These are phyloP conservation scores for Fragaria vesca DNA, from an alignment of 306 rosid genomes.

Conservation along the genomic window DNA sequence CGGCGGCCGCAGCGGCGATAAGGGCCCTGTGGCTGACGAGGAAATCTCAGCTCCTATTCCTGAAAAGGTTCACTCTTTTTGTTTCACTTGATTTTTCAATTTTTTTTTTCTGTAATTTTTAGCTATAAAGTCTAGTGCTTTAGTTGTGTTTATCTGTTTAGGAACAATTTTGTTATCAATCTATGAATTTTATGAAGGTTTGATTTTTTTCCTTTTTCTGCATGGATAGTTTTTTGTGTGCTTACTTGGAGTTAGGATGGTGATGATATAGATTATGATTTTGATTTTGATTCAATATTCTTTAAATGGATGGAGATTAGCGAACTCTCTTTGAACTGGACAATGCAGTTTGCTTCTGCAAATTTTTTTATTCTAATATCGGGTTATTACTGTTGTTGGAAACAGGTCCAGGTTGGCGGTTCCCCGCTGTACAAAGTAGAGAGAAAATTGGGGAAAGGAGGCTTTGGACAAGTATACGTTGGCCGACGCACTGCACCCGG, in stretches of 20 bases:
- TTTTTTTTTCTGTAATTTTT: background rate
- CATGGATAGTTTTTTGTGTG: background rate
- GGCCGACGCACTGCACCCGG: slow-evolving; percentile 64
- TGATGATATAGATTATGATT: background rate
- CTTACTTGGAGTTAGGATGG: background rate
- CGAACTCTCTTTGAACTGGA: background rate
- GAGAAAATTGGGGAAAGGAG: slow-evolving; percentile 73
- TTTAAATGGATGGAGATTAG: background rate
- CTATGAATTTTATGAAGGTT: background rate
- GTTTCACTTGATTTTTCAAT: background rate
- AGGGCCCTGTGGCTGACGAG: slow-evolving; percentile 65
- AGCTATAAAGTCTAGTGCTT: background rate
- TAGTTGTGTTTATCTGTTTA: background rate
- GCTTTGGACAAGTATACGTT: slow-evolving; percentile 92
- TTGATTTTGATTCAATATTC: background rate
- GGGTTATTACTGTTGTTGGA: slow-evolving; percentile 6
- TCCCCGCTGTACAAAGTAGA: slow-evolving; percentile 46
- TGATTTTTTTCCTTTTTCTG: background rate
- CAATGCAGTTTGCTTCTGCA: background rate
- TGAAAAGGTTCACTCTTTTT: slow-evolving; percentile 58
- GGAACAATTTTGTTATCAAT: background rate
- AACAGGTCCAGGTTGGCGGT: slow-evolving; percentile 57
- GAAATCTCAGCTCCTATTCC: slow-evolving; percentile 73
- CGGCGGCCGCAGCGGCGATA: slow-evolving; percentile 73
- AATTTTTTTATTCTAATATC: background rate